phyloP scores from a whole-genome alignment of 2,329 filamentous ascomycete species.

The Microsporum canis region DNA sequence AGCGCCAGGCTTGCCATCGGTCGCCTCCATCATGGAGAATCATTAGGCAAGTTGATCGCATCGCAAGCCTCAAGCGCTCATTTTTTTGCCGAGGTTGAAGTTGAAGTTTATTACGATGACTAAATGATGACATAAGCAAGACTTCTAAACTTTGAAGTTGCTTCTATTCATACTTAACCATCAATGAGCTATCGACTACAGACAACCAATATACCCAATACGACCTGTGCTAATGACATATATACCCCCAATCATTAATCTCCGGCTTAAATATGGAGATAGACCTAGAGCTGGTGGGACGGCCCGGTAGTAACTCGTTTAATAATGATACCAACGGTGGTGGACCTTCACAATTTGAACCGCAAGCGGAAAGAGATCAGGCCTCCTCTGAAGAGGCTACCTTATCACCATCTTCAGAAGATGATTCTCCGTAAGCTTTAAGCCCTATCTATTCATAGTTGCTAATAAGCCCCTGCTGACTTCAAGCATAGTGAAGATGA shows the following conservation, averaged over 20 bases:
- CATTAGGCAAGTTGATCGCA: neutral
- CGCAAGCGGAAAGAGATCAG: neutral
- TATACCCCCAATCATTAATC: neutral
- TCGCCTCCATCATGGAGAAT: neutral
- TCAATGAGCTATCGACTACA: neutral
- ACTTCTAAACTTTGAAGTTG: no score
- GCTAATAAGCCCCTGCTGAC: neutral
- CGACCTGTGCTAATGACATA: neutral
- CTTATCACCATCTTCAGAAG: conserved; percentile 2
- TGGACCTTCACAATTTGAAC: conserved; percentile 14
- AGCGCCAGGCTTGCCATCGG: neutral
- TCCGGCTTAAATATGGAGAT: neutral
- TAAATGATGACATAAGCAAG: neutral
- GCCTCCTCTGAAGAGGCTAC: neutral
- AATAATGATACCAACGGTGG: conserved; percentile 15
- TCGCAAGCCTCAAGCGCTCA: neutral
- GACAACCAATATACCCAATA: neutral
- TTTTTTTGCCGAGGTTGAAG: neutral
- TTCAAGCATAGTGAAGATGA: neutral
- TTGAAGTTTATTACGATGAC: neutral
- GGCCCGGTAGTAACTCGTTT: neutral
- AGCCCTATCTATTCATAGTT: neutral
- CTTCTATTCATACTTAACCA: neutral
- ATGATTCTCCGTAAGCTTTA: conserved; percentile 9
- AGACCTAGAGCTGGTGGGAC: neutral